Conservation (phyloP, 106 monocot species). For the Iris macrosiphon region DNA sequence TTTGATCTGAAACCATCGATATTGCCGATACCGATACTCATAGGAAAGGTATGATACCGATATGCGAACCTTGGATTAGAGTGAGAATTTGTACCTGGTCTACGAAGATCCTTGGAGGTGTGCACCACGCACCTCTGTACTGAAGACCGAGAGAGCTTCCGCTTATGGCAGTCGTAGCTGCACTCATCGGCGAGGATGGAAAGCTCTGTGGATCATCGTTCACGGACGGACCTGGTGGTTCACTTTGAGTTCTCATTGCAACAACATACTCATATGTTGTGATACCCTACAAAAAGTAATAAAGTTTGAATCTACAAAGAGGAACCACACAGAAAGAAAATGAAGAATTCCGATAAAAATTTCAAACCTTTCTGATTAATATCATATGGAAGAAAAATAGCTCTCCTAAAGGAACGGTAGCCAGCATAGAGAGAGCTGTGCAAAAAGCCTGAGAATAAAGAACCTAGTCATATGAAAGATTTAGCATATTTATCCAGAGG, state of each 20-base stretch:
- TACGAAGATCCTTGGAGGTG: too few relatives aligned
- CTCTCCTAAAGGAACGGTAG: constrained; percentile 50
- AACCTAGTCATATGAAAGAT: too few relatives aligned
- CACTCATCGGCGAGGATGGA: constrained; percentile 51
- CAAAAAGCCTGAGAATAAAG: constrained; percentile 34
- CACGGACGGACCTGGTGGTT: constrained; percentile 34
- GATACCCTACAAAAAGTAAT: background rate
- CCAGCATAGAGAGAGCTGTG: constrained; percentile 20
- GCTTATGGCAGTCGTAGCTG: constrained; percentile 45
- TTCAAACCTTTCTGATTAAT: constrained; percentile 61
- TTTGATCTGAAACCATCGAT: too few relatives aligned
- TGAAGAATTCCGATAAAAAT: too few relatives aligned
- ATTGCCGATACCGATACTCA: too few relatives aligned
- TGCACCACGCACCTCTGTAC: too few relatives aligned
- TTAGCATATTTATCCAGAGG: too few relatives aligned
- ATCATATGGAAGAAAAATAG: constrained; percentile 75
- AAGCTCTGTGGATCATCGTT: constrained; percentile 37
- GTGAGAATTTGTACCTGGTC: too few relatives aligned
- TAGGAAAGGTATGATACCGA: too few relatives aligned
- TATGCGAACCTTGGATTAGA: too few relatives aligned
- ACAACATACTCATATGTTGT: constrained; percentile 44
- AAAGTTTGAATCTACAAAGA: background rate
- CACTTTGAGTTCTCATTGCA: constrained; percentile 64
- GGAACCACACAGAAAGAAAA: background rate
- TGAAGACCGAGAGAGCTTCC: constrained; percentile 45